Base-by-base conservation (phyloP, 2,329 filamentous ascomycete species). In the Fusarium pininemorale region DNA sequence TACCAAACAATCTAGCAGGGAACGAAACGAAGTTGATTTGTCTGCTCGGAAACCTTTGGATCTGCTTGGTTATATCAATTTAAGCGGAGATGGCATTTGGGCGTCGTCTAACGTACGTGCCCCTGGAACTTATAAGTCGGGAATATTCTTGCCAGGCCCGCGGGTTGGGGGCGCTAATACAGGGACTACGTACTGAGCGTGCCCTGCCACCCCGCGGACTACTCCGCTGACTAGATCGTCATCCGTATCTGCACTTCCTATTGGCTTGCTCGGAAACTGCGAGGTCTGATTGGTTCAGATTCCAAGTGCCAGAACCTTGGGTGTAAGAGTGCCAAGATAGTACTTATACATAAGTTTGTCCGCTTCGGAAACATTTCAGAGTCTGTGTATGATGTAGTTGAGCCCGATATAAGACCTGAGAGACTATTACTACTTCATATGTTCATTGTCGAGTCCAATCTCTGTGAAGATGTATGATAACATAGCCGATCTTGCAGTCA, bases 191-290 rank as follows among this genome's bases (percentile, higher is more conserved):
- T 58, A 30, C 56, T 28, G 28, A 26, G 8, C 20, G 30, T 64
- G 28, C 44, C 24, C 66, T 69, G 51, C 66, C 39, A 38, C 45
- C 22, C 68, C 66, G 66, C 48, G 60, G 61, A 66, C 32, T 41
- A 28, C 26, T 66, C 66, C 60, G 61, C 66, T 70, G 53, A 66
- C 54, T 10, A 28, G 41, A 60, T 44, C 22, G 12, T 22, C 26
- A 41, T 32, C 50, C 22, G 20, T 28, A 50, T 41, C 20, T 47
- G 44, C 20, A 55, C 30, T 15, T 44, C 48, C 62, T 44, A 77
- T 73, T 77, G 70, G 75, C 7, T 41, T 56, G 64, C 50, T 77
- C 75, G 71, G 71, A 77, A 75, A 72, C 47, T 20, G 26, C 41
- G 32, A 48, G 20, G 12, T n/a, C 15, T 76, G 63, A 76, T 76